Evolutionary conservation across 257 asterid species (phyloP).

Genomic region (Lycium ferocissimum): DNA sequence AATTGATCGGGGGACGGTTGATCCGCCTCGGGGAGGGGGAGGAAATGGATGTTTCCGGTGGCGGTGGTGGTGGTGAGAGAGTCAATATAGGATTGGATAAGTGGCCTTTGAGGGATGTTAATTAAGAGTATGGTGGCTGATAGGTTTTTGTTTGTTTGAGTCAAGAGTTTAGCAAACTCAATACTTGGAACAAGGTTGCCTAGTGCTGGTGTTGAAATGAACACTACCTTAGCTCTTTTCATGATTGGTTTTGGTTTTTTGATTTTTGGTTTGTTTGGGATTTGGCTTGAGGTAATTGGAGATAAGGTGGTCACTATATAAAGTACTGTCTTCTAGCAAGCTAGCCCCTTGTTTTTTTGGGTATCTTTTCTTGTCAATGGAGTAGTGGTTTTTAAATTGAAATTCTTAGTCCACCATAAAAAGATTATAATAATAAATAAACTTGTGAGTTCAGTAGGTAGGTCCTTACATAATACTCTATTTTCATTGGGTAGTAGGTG

Average conservation of each 20-base stretch:
- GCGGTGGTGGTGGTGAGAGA: background rate
- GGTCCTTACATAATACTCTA: background rate
- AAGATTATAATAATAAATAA: background rate
- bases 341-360: background rate
- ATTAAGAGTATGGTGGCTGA: constrained; percentile 33
- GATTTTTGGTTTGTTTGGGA: background rate
- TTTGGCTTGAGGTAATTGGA: background rate
- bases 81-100: constrained; percentile 27
- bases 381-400: background rate
- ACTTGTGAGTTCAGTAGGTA: background rate
- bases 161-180: constrained; percentile 33
- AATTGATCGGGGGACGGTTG: constrained; percentile 29
- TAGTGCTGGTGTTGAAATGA: constrained; percentile 33
- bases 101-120: constrained; percentile 31
- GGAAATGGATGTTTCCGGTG: constrained; percentile 20
- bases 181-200: constrained; percentile 35
- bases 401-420: background rate
- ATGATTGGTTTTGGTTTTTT: background rate
- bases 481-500: background rate
- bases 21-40: constrained; percentile 28
- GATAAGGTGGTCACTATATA: background rate
- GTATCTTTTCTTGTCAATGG: background rate
- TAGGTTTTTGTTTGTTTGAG: constrained; percentile 15
- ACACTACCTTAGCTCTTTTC: constrained; percentile 31
- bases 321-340: background rate